Evolutionary conservation across 106 monocot genomes (phyloP).

Genomic region (Dioscorea dumetorum): DNA sequence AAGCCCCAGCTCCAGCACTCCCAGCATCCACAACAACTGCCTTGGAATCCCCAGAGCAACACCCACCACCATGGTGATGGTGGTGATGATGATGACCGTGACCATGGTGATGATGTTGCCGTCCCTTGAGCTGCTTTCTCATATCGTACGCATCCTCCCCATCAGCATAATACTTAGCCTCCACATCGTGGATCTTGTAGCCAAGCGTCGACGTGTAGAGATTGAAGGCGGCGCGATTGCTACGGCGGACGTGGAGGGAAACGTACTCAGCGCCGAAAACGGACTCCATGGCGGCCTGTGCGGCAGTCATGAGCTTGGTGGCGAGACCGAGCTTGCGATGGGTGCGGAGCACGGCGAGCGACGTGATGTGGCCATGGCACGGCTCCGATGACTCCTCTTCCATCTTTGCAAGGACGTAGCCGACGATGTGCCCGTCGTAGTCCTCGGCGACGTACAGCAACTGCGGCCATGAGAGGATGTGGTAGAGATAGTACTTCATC

Average conservation of each 20-base stretch:
- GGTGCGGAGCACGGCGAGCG: constrained; percentile 62
- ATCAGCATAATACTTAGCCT: constrained; percentile 79
- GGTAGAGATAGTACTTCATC: constrained; percentile 82
- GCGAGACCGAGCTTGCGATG: constrained; percentile 78
- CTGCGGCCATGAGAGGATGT: constrained; percentile 80
- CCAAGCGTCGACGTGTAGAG: constrained; percentile 56
- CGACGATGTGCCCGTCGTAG: constrained; percentile 64
- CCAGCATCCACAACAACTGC: background rate
- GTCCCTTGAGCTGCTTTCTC: constrained; percentile 46
- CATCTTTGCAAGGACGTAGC: constrained; percentile 72
- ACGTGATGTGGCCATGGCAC: constrained; percentile 64
- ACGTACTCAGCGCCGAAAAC: constrained; percentile 70
- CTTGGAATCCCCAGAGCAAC: constrained; percentile 24
- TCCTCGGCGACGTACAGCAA: constrained; percentile 72
- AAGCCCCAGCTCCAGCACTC: too few species aligned
- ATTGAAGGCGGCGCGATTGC: constrained; percentile 67
- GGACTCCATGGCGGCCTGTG: constrained; percentile 60
- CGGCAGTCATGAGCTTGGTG: constrained; percentile 73
- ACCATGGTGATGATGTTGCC: constrained; percentile 3
- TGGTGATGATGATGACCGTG: constrained; percentile 29
- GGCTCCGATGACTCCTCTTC: constrained; percentile 47
- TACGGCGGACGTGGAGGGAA: constrained; percentile 64
- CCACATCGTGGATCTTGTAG: constrained; percentile 59
- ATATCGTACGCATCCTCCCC: constrained; percentile 79
- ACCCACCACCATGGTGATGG: constrained; percentile 22